Evolutionary conservation across 208 protist genomes (phyloP).

Genomic region (Tetramitus jugosus): DNA sequence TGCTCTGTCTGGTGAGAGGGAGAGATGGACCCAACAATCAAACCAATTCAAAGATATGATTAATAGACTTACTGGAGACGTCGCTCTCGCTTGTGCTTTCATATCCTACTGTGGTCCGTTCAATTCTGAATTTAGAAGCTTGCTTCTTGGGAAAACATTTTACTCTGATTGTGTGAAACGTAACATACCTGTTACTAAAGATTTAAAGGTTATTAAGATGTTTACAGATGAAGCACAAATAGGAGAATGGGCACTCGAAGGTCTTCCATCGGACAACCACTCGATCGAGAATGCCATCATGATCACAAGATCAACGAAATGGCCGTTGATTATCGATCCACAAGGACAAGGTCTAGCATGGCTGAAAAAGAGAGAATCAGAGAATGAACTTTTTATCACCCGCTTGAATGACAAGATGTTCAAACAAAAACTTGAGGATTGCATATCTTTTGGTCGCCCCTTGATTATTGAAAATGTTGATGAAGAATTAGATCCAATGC

Average conservation of each 20-base stretch:
- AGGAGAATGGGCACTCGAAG: constrained; percentile 94
- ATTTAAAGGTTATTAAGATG: constrained; percentile 88
- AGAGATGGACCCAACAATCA: constrained; percentile 89
- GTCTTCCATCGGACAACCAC: constrained; percentile 94
- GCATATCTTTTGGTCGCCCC: constrained; percentile 68
- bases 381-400: constrained; percentile 69
- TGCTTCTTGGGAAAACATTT: constrained; percentile 80
- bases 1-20: constrained; percentile 88
- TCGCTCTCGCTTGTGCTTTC: constrained; percentile 92
- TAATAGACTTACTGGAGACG: constrained; percentile 87
- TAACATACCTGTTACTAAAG: constrained; percentile 69
- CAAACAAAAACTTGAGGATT: constrained; percentile 80
- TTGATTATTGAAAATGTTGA: constrained; percentile 93
- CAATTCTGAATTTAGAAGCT: constrained; percentile 89
- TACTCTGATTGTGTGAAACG: constrained; percentile 78
- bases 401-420: constrained; percentile 85
- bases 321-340: constrained; percentile 94
- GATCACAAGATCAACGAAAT: constrained; percentile 79
- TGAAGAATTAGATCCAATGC: constrained; percentile 92
- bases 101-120: constrained; percentile 96
- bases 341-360: constrained; percentile 93
- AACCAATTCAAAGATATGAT: constrained; percentile 91
- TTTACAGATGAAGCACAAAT: constrained; percentile 88
- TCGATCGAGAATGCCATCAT: constrained; percentile 98
- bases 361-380: constrained; percentile 77